Conservation (phyloP, 305 asterid species). For the Rubia tinctorum region DNA sequence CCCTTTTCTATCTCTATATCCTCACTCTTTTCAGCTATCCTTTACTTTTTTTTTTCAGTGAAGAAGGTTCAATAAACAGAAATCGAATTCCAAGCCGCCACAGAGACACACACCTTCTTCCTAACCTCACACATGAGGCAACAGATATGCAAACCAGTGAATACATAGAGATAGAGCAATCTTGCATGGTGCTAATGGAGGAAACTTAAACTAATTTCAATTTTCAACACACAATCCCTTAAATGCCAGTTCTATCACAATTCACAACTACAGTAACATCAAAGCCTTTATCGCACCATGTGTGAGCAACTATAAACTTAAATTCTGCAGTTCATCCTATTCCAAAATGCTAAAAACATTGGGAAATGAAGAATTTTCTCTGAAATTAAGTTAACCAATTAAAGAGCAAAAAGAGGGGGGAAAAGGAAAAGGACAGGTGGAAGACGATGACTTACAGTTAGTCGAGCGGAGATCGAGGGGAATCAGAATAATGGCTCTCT, state of each 20-base stretch:
- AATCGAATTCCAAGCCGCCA: background rate
- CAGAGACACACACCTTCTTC: background rate
- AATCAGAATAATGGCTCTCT: background rate
- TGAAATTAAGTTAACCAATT: too few species aligned
- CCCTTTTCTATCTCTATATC: background rate
- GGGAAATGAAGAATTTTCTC: background rate
- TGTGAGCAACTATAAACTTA: background rate
- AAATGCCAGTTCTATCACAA: background rate
- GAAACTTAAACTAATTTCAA: background rate
- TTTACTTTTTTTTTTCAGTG: background rate
- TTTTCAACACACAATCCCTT: background rate
- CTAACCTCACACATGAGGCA: background rate
- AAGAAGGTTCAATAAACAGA: background rate
- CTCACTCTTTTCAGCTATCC: background rate
- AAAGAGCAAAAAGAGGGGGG: background rate
- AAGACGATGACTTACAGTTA: constrained; percentile 5
- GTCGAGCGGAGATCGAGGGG: background rate
- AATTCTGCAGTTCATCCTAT: background rate
- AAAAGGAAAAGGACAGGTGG: background rate
- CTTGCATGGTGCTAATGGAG: background rate
- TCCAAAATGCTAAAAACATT: too few species aligned
- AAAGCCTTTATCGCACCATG: background rate
- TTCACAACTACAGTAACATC: background rate
- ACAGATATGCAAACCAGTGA: background rate
- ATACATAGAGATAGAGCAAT: background rate